phyloP scores from a whole-genome alignment of 1,139 yeast genomes.

The Pichia sp. region DNA sequence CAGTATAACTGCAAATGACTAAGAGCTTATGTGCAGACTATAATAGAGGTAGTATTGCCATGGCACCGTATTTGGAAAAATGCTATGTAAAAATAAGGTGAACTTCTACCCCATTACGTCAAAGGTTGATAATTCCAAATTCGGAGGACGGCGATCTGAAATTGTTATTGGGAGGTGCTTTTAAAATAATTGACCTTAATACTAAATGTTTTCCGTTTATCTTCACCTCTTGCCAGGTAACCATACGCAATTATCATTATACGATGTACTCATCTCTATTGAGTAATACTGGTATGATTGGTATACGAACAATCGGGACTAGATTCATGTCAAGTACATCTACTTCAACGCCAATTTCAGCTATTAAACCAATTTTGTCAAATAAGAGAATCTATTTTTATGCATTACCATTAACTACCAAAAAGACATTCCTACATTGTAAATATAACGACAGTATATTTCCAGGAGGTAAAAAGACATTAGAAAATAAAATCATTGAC shows the following conservation, averaged over 20 bases:
- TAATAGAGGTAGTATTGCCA: too few relatives aligned
- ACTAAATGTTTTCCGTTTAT: not conserved
- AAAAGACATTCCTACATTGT: conserved; percentile 52
- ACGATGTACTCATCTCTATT: not conserved
- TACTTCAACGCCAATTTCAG: not conserved
- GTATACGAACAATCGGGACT: not conserved
- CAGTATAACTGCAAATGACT: not conserved
- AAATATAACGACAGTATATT: conserved; percentile 41
- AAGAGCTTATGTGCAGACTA: too few relatives aligned
- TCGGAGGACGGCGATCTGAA: not conserved
- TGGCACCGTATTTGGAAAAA: too few relatives aligned
- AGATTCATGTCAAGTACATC: not conserved
- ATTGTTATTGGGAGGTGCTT: not conserved
- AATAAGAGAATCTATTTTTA: conserved; percentile 37
- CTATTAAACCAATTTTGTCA: not conserved
- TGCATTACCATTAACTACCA: conserved; percentile 54
- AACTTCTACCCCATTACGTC: not conserved
- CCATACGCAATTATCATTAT: too few relatives aligned
- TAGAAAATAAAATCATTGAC: conserved; percentile 36
- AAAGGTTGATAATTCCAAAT: not conserved
- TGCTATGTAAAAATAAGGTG: too few relatives aligned
- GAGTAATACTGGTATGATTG: not conserved
- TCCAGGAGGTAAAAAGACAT: conserved; percentile 29
- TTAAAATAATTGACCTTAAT: not conserved
- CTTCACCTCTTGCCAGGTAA: not conserved